Evolutionary conservation across 805 yeast species (phyloP).

Genomic region (Wickerhamiella azymoides): DNA sequence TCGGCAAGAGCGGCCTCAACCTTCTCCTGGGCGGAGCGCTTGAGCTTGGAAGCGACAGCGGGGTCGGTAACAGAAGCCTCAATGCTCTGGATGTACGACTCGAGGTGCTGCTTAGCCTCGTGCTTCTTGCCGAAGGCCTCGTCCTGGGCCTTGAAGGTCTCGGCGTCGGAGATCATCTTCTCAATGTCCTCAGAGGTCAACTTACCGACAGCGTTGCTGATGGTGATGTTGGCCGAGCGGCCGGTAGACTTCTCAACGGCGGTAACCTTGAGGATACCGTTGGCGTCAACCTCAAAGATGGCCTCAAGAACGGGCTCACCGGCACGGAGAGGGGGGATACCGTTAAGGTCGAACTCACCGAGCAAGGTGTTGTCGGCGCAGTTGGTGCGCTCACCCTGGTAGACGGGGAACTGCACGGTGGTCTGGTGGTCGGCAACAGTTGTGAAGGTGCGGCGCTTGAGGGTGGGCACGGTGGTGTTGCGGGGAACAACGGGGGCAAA

Average conservation of each 20-base stretch:
- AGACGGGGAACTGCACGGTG: conserved; percentile 94
- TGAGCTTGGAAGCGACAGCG: conserved; percentile 56
- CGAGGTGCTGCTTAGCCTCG: conserved; percentile 88
- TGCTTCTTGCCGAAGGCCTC: conserved; percentile 89
- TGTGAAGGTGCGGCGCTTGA: conserved; percentile 92
- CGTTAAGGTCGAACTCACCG: conserved; percentile 93
- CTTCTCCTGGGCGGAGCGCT: conserved; percentile 21
- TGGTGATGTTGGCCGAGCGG: conserved; percentile 91
- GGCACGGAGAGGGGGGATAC: conserved; percentile 98
- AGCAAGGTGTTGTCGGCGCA: conserved; percentile 91
- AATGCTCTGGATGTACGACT: conserved; percentile 87
- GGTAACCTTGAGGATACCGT: conserved; percentile 92
- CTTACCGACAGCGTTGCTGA: conserved; percentile 98
- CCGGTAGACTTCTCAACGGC: conserved; percentile 98
- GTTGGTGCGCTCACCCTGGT: conserved; percentile 96
- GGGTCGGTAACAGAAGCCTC: conserved; percentile 71
- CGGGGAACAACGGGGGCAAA: conserved; percentile 98
- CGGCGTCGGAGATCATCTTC: conserved; percentile 96
- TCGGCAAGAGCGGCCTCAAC: conserved; percentile 22
- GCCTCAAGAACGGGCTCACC: conserved; percentile 98
- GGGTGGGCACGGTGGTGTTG: conserved; percentile 95
- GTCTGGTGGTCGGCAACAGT: conserved; percentile 98
- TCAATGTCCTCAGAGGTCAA: conserved; percentile 94
- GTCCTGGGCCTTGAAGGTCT: conserved; percentile 93
- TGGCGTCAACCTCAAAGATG: conserved; percentile 92